A percentile compares a stretch with the other conserved stretches of the same genome.
phyloP scores from a whole-genome alignment of 371 early-diverging fungal genomes.

The Dinochytrium kinnereticum region DNA sequence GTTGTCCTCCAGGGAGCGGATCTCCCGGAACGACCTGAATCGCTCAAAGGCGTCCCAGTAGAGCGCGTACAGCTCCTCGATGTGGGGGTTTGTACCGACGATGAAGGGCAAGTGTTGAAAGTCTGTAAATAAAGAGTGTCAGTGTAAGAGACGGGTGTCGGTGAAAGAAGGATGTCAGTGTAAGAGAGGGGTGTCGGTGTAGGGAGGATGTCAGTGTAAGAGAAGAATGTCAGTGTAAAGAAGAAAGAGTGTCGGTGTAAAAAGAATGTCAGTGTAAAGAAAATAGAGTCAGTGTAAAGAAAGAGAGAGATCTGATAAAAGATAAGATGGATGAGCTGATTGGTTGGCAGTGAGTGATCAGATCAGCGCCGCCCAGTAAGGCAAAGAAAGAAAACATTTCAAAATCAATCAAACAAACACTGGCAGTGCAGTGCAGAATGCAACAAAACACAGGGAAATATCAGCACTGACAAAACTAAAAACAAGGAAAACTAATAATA shows the following conservation, averaged over 20 bases:
- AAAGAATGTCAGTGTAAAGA: not conserved
- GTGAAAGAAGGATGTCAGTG: too few relatives aligned
- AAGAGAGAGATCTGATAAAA: not conserved
- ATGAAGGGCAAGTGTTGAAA: constrained; percentile 84
- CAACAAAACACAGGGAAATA: too few relatives aligned
- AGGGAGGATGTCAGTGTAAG: too few relatives aligned
- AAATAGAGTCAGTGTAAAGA: not conserved
- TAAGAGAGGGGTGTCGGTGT: too few relatives aligned
- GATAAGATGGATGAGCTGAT: not conserved
- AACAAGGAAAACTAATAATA: too few relatives aligned
- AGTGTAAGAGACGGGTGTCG: not conserved
- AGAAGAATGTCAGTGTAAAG: too few relatives aligned
- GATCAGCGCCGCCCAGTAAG: too few relatives aligned
- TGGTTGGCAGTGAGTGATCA: not conserved
- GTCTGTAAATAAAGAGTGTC: constrained; percentile 8
- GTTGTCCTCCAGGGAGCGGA: constrained; percentile 73
- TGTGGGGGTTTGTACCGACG: constrained; percentile 90
- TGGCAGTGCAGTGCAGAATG: too few relatives aligned
- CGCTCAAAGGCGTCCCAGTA: constrained; percentile 90
- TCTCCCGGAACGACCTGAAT: constrained; percentile 67
- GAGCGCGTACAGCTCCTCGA: constrained; percentile 81
- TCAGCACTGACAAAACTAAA: too few relatives aligned
- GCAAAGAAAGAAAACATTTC: too few relatives aligned
- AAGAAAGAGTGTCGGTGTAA: not conserved
- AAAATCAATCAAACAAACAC: too few relatives aligned